phyloP scores from a whole-genome alignment of 345 rosid genomes.

The Populus euphratica region DNA sequence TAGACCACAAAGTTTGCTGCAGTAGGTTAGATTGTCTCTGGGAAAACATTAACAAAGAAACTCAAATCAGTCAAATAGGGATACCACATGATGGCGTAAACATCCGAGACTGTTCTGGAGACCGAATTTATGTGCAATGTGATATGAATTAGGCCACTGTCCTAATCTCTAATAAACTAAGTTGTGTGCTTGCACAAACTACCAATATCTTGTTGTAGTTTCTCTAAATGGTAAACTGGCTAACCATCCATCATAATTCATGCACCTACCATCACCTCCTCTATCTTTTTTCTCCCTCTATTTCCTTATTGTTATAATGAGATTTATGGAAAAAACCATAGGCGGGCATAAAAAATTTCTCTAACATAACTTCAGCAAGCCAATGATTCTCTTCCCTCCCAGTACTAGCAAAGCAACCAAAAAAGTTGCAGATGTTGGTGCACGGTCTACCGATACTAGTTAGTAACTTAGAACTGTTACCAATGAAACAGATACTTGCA shows the following conservation, averaged over 20 bases:
- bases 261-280: background rate
- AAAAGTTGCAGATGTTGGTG: background rate
- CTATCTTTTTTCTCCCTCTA: background rate
- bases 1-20: background rate
- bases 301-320: background rate
- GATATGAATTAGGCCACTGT: background rate
- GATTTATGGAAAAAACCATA: background rate
- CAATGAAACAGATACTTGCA: background rate
- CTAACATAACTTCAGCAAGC: background rate
- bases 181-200: background rate
- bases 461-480: background rate
- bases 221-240: background rate
- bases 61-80: background rate
- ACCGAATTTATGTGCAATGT: background rate
- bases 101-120: background rate
- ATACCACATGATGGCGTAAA: background rate
- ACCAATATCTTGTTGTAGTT: background rate
- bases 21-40: slow-evolving; percentile 10
- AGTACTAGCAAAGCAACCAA: background rate
- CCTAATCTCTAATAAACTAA: background rate
- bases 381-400: background rate
- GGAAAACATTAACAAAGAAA: background rate
- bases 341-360: background rate
- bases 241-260: background rate
- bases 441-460: background rate